phyloP scores from a whole-genome alignment of 1,284 basidiomycete species.

The Heterobasidion annosum region DNA sequence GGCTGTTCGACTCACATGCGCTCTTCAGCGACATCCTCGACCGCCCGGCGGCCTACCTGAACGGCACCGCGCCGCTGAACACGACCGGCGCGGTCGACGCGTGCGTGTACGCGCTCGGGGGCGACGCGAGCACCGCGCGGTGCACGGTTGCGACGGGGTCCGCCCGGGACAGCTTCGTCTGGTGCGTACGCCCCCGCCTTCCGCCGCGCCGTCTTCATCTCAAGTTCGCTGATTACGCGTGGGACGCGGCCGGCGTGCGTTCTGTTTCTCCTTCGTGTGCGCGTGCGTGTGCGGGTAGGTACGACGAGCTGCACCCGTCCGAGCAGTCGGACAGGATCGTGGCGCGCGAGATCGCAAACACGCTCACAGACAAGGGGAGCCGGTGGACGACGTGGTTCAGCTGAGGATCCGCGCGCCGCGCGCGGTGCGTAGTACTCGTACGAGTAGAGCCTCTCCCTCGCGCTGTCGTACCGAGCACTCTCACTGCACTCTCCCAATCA shows the following conservation, averaged over 20 bases:
- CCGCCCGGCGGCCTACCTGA: slow-evolving; percentile 39
- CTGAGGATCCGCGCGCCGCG: slow-evolving; percentile 8
- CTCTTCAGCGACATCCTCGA: slow-evolving; percentile 46
- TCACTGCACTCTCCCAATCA: too few relatives aligned
- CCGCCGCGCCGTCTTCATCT: too few relatives aligned
- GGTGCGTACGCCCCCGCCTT: slow-evolving; percentile 25
- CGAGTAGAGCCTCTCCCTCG: too few relatives aligned
- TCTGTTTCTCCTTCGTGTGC: neutral
- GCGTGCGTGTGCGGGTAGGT: slow-evolving; percentile 24
- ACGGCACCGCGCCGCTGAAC: slow-evolving; percentile 50
- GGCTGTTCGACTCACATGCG: slow-evolving; percentile 42
- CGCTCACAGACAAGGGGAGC: slow-evolving; percentile 30
- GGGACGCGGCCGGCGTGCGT: neutral
- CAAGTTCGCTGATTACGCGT: too few relatives aligned
- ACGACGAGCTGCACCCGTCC: slow-evolving; percentile 48
- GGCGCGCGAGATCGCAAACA: slow-evolving; percentile 36
- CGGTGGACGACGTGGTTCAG: slow-evolving; percentile 42
- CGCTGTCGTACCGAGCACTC: too few relatives aligned
- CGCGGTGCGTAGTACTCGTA: too few relatives aligned
- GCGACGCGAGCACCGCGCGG: slow-evolving; percentile 16
- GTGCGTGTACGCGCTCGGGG: slow-evolving; percentile 33
- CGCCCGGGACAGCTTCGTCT: slow-evolving; percentile 43
- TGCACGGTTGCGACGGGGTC: slow-evolving; percentile 35
- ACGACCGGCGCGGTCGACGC: slow-evolving; percentile 37
- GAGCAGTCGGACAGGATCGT: slow-evolving; percentile 47